Base-by-base conservation (phyloP, 225 moss, liverwort and hornwort species). In the Rhytidiadelphus loreus region DNA sequence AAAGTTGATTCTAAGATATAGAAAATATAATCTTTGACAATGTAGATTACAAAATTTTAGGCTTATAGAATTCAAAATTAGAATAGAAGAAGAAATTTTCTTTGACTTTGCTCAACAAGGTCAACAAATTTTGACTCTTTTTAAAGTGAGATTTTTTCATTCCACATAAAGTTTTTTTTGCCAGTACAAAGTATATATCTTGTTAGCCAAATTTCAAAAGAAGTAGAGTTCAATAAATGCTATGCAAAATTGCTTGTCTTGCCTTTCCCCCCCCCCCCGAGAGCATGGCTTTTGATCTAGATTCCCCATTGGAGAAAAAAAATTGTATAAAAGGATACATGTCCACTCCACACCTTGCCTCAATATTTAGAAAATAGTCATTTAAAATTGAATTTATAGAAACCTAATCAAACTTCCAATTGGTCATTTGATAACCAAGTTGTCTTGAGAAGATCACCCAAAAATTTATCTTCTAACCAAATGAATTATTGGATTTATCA, bases 251-350 rank as follows among this genome's bases (percentile, higher is more conserved):
- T 73, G 16, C 3, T 3, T 16, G 44, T 41, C 5, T 26, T 69
- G 24, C 11, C 2, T 46, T 46, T 44, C 29, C 11, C 3, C 2
- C 11, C 4, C 0, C 3, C 2, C 11, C 4, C 0, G 1, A 0
- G 1, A 73, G 29, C 6, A 73, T 29, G 29, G 29, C 46, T 17
- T 30, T 30, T 10, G 19, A 73, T 3, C 0, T 12, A 0, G 19
- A 29, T 1, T 17, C 0, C 11, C 6, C 17, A 16, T 73, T 48
- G 2, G 3, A 29, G 29, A 3, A 18, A 46, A 44, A 5, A 7
- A 14, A 4, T 43, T 46, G 8, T 73, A 3, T 4, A 46, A 19
- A 48, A 48, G 5, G 11, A 2, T 12, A 19, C 7, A 28, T 29
- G 2, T 74, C 30, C 0, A 74, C 4, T 19, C 30, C 1, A 1